These are phyloP conservation scores for Camellia granthamiana DNA, from an alignment of 148 eudicot genomes.

Conservation along the genomic window DNA sequence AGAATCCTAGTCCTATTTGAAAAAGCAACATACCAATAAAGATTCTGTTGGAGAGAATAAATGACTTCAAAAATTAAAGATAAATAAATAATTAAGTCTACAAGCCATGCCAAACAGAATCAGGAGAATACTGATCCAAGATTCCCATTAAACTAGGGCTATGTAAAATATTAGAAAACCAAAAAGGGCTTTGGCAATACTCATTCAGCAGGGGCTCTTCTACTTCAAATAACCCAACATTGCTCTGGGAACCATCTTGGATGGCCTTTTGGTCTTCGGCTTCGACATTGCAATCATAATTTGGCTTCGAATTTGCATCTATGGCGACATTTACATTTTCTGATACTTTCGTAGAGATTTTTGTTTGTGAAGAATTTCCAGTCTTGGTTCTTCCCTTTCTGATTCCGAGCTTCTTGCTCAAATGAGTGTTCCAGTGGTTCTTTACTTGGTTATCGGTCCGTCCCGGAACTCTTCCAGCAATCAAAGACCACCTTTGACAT, in stretches of 20 bases:
- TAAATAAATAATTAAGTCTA: not conserved
- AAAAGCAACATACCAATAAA: too few species aligned
- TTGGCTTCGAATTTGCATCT: not conserved
- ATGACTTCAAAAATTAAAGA: not conserved
- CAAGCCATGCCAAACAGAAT: conserved; percentile 12
- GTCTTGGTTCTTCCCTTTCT: not conserved
- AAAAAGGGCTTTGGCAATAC: not conserved
- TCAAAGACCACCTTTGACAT: conserved; percentile 28
- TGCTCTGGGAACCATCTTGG: not conserved
- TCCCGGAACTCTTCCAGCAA: conserved; percentile 34
- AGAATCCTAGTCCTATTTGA: too few species aligned
- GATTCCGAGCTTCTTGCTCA: conserved; percentile 31
- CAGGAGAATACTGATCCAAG: conserved; percentile 14
- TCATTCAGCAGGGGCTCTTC: conserved; percentile 1
- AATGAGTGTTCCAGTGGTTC: conserved; percentile 35
- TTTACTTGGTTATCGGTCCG: conserved; percentile 36
- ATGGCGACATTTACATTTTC: not conserved
- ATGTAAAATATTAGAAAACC: not conserved
- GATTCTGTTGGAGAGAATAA: not conserved
- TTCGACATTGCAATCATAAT: not conserved
- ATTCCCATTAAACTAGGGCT: conserved; percentile 11
- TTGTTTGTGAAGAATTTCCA: not conserved
- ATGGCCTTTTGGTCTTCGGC: not conserved
- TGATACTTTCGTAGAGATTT: not conserved
- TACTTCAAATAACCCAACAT: not conserved